Base-by-base conservation (phyloP, 192 early-diverging fungal genomes). In the Backusella tarrabulga region DNA sequence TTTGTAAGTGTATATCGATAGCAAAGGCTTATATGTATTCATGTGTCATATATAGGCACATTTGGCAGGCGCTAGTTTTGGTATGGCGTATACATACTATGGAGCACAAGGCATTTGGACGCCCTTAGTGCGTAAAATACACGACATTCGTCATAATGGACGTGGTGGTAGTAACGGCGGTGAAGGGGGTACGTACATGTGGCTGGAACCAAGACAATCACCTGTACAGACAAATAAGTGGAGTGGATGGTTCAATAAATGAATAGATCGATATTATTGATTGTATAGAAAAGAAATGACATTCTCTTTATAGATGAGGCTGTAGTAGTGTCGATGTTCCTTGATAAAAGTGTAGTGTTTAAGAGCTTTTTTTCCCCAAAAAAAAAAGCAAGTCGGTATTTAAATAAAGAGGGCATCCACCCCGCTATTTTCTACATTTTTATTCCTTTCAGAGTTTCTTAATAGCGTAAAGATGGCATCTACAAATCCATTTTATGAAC, bases 21-120 rank as follows among this genome's bases (percentile, higher is more conserved):
- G 14, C 6, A 73, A 17, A 15, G 15, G 29, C 4, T 3, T 26
- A 56, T 50, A 5, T n/a, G 46, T 26, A 15, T 17, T 29, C 80
- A 26, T 32, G 52, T 29, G 60, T 14, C 36, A 42, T 36, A 42
- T 36, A 67, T 71, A 90, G 89, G 89, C 87, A 7, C 92, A 94
- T 75, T 78, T 94, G 54, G 87, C 85, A n/a, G 93, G 93, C 34
- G 89, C 91, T 26, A 72, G 87, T 7, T 86, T 86, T 66, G 93
- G 93, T 21, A 44, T 92, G 23, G 80, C 80, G 0, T 94, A 94
- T 70, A 77, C 85, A 34, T 68, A 84, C 34, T 89, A 85, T 76
- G 90, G 91, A 15, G 74, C 79, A 32, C 73, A 86, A 67, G 34
- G 67, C 17, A 77, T 88, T 21, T 87, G 87, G 87, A 36, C 72